Evolutionary conservation across 2,329 filamentous ascomycete species (phyloP).

Genomic region (Xenoacremonium recifei): DNA sequence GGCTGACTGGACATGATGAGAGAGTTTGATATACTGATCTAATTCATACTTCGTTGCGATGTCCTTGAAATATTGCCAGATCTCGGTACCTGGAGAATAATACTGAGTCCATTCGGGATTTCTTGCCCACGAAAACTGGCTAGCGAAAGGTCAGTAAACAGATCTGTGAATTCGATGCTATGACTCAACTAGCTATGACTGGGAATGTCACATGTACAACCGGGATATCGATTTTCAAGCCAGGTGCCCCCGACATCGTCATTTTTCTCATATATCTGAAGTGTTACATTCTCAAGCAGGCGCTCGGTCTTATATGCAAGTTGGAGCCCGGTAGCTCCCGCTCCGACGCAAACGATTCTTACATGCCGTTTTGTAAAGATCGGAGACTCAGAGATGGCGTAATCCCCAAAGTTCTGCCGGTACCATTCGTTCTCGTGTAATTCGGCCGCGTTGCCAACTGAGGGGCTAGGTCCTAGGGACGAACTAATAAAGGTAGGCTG

Average conservation of each 20-base stretch:
- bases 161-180: background rate
- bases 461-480: background rate
- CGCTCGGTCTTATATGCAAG: slow-evolving; percentile 3
- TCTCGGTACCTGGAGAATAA: slow-evolving; percentile 53
- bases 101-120: slow-evolving; percentile 60
- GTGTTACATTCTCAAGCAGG: slow-evolving; percentile 28
- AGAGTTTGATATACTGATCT: slow-evolving; percentile 41
- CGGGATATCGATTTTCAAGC: slow-evolving; percentile 57
- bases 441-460: background rate
- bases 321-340: slow-evolving; percentile 5
- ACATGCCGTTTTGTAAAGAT: slow-evolving; percentile 3
- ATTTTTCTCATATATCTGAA: slow-evolving; percentile 55
- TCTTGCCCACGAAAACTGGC: slow-evolving; percentile 58
- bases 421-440: slow-evolving; percentile 4
- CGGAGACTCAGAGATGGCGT: slow-evolving; percentile 2
- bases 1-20: slow-evolving; percentile 41
- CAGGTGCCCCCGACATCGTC: slow-evolving; percentile 53
- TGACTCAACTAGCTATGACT: slow-evolving; percentile 51
- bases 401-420: slow-evolving; percentile 2
- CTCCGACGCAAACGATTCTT: slow-evolving; percentile 5
- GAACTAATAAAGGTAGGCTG: background rate
- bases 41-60: slow-evolving; percentile 47
- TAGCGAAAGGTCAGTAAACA: background rate
- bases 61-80: slow-evolving; percentile 49
- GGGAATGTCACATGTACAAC: slow-evolving; percentile 54